Evolutionary conservation across 1,284 basidiomycete species (phyloP), one percentile per base, ranked within the genome.

Genomic region (Wallemia mellicola): DNA sequence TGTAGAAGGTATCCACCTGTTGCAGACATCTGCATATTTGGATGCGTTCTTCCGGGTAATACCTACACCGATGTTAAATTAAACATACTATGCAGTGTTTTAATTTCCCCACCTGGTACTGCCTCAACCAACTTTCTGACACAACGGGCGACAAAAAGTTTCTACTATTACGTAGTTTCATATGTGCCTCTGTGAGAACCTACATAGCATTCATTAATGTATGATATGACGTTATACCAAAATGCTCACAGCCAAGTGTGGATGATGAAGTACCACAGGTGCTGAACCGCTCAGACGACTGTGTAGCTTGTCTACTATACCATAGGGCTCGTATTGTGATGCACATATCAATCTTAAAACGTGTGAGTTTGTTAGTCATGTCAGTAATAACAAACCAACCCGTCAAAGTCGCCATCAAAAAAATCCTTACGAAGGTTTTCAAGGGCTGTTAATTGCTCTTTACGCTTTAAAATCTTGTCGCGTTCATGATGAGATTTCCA

Each of bases 1-100:
- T 85, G 81, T 57, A 96, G 74, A 27, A 98, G 72, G 71, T 81
- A 95, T 0, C 94, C 92, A 2, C 86, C 89, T 1, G 83, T 82
- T 1, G 85, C 86, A 19, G 85, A 83, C 58, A 82, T 86, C 61
- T 76, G 82, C 94, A 99, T 98, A 64, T 79, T 80, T 0, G 94
- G 94, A 72, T 99, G 94, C 54, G 87, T 94, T 28, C 94, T 77
- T 17, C 92, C 92, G 25, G 92, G 92, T 22, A 99, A 74, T 11
- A 91, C 83, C 75, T 77, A 60, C 22, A 26, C 27, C 27, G 15
- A 25, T 11, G 14, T 9, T 57, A 15, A 1, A 22, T 22, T 27
- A 5, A 22, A 27, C n/a, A n/a, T n/a, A n/a, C 11, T 58, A 3
- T 22, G 54, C 27, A 48, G 24, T 61, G 11, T 26, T 54, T n/a